Evolutionary conservation across 805 yeast genomes (phyloP), one percentile per base, ranked within the genome.

Genomic region (Gaillardinia entomophila): DNA sequence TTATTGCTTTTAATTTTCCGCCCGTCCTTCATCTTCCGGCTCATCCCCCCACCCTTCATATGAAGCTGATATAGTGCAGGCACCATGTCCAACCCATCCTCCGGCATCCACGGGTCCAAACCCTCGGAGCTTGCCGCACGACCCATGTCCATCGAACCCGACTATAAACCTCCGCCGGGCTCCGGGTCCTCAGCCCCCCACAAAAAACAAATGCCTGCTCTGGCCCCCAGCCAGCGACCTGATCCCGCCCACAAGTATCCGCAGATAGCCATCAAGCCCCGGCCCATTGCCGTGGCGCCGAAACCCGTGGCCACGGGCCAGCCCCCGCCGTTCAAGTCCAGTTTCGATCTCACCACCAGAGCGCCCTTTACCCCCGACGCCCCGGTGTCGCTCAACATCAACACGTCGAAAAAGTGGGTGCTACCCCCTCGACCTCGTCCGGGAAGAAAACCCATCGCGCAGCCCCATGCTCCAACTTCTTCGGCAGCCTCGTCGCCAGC

Each of bases 401-500:
- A 65, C 39, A 60, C 67, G 6, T 55, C 59, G 34, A 59, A 58
- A 27, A 48, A 55, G 36, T 66, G 71, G 68, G 61, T 61, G 12
- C 42, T 62, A 24, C 68, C 68, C 6, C 67, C 68, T 1, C 40
- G 67, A 30, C 68, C 68, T 3, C 46, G 68, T 13, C 67, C 68
- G 3, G 71, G 71, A 10, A 42, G 71, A 20, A 65, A 61, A 34
- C 68, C 70, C 3, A 49, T 45, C 5, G 31, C 35, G 12, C 24
- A 28, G 2, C 12, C 16, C 10, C 24, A n/a, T 12, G 32, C 23
- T 10, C 17, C 37, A 18, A 27, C 31, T 12, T 20, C 33, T 4
- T 6, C 22, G 8, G 10, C 8, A 6, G 22, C 22, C 6, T 19
- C 22, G 6, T 6, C 8, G 6, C 22, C 22, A 6, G 22, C 10